Evolutionary conservation across 2,329 filamentous ascomycete species (phyloP), one percentile per base, ranked within the genome.

Genomic region (Fusarium sterilihyphosum): DNA sequence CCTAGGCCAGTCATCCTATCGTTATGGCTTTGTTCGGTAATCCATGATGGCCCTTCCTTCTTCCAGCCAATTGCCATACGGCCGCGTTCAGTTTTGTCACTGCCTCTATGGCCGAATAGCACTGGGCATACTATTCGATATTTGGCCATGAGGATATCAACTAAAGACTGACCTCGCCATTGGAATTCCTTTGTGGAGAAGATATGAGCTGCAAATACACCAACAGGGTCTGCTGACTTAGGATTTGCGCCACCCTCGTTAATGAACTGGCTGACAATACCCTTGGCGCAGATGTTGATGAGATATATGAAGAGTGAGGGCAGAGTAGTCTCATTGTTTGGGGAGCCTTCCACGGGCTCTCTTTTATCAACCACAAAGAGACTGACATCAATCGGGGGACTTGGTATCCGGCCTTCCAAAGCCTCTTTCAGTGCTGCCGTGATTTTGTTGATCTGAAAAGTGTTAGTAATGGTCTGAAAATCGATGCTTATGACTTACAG

Each of bases 71-170:
- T 83, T n/a, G 89, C 87, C 24, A 83, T 75, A 18, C 92, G 89
- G 2, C 94, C 94, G 17, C 86, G 85, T 52, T 91, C 88, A 2
- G 92, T 97, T 70, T 88, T 91, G 80, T 97, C 94, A 71, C 86
- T 91, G 31, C 94, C 95, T 49, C 90, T 88, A 73, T 95, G 90
- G 24, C 96, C 96, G 80, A 97, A 98, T 2, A 99, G 86, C 4
- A 95, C 92, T 0, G 96, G 96, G 78, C 94, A 97, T 8, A 90
- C 87, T 22, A 93, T 87, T 68, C 95, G 91, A 78, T 94, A 93
- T 82, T 98, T 98, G 62, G 95, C 86, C 78, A 97, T 92, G 37
- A 98, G 86, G 67, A 98, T 93, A 80, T 97, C 94, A 60, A 94
- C 92, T 66, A 97, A 86, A 3, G 92, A 88, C 54, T 88, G 83